phyloP scores from a whole-genome alignment of 2,329 filamentous ascomycete genomes.

The Colletotrichum plurivorum region DNA sequence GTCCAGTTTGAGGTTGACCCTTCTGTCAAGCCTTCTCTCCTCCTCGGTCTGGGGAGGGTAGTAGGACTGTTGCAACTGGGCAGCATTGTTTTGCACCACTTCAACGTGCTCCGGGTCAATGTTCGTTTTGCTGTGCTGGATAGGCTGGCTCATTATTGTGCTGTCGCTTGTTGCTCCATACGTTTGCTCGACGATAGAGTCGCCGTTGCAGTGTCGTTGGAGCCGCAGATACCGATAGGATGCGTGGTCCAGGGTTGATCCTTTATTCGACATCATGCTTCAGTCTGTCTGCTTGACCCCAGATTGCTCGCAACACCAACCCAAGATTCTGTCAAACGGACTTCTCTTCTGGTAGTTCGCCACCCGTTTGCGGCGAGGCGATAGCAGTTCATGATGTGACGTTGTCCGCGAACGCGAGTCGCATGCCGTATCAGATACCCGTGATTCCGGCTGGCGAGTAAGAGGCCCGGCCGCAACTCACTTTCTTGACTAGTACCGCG shows the following conservation, averaged over 20 bases:
- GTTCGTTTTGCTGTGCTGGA: background rate
- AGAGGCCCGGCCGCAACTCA: too few species aligned
- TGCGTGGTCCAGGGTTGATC: background rate
- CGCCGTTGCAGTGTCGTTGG: background rate
- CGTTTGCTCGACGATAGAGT: background rate
- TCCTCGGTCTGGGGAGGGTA: conserved; percentile 37
- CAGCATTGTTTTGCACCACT: background rate
- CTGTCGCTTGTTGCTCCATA: background rate
- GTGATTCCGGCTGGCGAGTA: too few species aligned
- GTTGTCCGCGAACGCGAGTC: too few species aligned
- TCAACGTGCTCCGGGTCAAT: conserved; percentile 33
- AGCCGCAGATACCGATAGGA: background rate
- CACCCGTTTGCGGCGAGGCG: too few species aligned
- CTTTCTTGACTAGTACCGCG: too few species aligned
- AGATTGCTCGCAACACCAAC: background rate
- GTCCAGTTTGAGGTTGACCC: conserved; percentile 41
- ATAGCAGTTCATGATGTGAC: too few species aligned
- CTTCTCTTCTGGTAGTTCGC: background rate
- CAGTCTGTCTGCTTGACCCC: background rate
- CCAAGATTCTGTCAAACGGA: background rate
- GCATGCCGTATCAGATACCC: too few species aligned
- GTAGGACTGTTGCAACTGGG: conserved; percentile 7
- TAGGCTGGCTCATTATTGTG: background rate
- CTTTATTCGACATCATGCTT: background rate
- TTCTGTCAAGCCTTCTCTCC: conserved; percentile 38